A percentile compares a stretch with the other conserved stretches of the same genome.
Conservation (phyloP, 2,329 filamentous ascomycete species). For the Cladophialophora immunda region DNA sequence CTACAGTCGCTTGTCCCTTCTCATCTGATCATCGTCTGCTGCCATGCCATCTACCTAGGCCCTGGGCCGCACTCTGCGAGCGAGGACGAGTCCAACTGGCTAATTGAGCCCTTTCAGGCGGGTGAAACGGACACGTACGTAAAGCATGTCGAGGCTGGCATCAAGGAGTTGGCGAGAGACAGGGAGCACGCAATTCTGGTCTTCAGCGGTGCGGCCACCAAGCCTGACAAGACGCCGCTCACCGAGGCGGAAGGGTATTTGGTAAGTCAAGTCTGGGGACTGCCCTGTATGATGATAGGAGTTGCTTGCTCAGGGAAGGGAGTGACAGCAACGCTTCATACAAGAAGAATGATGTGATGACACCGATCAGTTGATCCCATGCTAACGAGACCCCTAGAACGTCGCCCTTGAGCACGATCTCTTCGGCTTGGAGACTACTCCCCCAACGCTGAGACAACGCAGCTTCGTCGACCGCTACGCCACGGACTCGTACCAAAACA, state of each 20-base stretch:
- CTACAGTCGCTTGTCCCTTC: background rate
- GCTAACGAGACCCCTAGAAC: conserved; percentile 5
- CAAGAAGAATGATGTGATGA: background rate
- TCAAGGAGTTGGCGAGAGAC: conserved; percentile 59
- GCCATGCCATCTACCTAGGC: conserved; percentile 80
- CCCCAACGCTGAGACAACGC: conserved; percentile 41
- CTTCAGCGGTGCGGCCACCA: conserved; percentile 72
- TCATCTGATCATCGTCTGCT: conserved; percentile 82
- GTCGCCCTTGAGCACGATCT: conserved; percentile 32
- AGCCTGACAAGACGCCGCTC: conserved; percentile 20
- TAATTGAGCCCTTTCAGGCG: conserved; percentile 78
- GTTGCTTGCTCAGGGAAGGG: background rate
- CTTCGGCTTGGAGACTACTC: conserved; percentile 28
- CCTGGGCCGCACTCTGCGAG: conserved; percentile 46
- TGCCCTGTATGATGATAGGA: background rate
- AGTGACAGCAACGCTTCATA: background rate
- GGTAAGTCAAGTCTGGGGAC: conserved; percentile 21
- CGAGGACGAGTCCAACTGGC: conserved; percentile 52
- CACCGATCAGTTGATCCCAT: background rate
- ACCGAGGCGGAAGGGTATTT: conserved; percentile 35
- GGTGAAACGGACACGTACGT: conserved; percentile 83
- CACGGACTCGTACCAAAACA: conserved; percentile 85
- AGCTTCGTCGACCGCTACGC: conserved; percentile 74
- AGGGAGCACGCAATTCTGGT: conserved; percentile 62
- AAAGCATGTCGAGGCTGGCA: conserved; percentile 74